A percentile compares a stretch with the other conserved stretches of the same genome.
phyloP scores from a whole-genome alignment of 1,284 basidiomycete genomes.

The Trichosporon sp. region DNA sequence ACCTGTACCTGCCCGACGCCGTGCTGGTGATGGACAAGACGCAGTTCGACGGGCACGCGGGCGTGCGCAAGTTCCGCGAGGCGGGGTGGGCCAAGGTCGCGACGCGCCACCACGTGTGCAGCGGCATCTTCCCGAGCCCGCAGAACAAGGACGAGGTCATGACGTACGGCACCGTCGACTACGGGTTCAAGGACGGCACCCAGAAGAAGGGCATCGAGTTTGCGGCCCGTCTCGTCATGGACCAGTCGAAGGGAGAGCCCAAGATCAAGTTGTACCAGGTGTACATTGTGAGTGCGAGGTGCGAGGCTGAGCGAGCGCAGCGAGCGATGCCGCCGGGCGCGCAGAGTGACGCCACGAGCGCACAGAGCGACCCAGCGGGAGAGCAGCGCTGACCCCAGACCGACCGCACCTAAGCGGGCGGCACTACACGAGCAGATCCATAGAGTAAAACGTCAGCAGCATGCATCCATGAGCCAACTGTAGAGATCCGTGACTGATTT shows the following conservation, averaged over 20 bases:
- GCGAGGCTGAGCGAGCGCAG: not conserved
- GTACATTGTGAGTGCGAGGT: conserved; percentile 27
- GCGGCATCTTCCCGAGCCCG: conserved; percentile 21
- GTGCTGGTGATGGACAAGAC: conserved; percentile 30
- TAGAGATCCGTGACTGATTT: not conserved
- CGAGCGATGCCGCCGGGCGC: not conserved
- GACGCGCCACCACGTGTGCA: conserved; percentile 24
- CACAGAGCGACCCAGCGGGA: not conserved
- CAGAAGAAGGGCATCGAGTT: conserved; percentile 24
- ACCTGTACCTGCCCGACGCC: conserved; percentile 22
- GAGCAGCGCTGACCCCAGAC: not conserved
- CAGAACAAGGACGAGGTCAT: conserved; percentile 19
- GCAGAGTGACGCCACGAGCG: too few relatives aligned
- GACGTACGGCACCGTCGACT: conserved; percentile 29
- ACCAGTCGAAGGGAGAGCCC: conserved; percentile 13
- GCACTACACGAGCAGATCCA: not conserved
- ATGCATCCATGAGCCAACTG: not conserved
- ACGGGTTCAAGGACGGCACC: conserved; percentile 30
- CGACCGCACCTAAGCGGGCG: not conserved
- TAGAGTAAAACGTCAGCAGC: not conserved
- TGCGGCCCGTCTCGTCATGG: conserved; percentile 23
- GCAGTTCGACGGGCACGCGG: conserved; percentile 23
- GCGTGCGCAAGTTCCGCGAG: conserved; percentile 23
- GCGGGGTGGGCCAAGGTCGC: conserved; percentile 29
- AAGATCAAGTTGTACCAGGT: conserved; percentile 36